Percentiles rank a stretch among this genome's conserved stretches.
These are phyloP conservation scores for Spergularia marina DNA, from an alignment of 148 eudicot species.

Conservation along the genomic window DNA sequence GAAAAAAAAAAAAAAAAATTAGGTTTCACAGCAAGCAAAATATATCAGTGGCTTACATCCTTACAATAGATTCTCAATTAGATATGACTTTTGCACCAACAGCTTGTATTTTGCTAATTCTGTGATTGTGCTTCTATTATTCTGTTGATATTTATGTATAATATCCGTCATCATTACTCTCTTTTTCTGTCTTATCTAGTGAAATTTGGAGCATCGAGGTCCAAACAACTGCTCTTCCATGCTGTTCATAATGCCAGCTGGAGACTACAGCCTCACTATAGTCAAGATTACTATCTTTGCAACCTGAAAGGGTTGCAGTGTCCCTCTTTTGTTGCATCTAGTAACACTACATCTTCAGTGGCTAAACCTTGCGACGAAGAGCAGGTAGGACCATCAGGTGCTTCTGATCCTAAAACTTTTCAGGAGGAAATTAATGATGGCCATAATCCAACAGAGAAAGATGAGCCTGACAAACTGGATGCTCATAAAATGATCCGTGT, in stretches of 20 bases:
- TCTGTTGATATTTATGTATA: background rate
- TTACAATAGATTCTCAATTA: background rate
- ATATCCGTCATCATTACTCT: background rate
- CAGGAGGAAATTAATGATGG: constrained; percentile 22
- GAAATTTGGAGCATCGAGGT: background rate
- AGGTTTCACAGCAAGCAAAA: background rate
- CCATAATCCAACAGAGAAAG: constrained; percentile 23
- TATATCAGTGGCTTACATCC: background rate
- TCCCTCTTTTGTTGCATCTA: constrained; percentile 32
- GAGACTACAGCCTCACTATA: constrained; percentile 14
- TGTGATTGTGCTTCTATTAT: background rate
- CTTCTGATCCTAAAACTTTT: constrained; percentile 24
- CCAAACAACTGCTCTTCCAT: background rate
- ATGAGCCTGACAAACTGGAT: constrained; percentile 36
- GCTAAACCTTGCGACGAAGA: constrained; percentile 36
- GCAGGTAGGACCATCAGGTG: constrained; percentile 16
- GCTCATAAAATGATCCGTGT: constrained; percentile 55
- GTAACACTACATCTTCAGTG: constrained; percentile 34
- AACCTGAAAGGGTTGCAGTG: constrained; percentile 28
- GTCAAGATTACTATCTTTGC: constrained; percentile 35
- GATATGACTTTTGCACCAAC: background rate
- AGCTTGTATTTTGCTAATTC: background rate
- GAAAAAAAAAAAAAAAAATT: too few species aligned
- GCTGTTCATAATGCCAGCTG: background rate
- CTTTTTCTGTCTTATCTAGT: background rate